These are phyloP conservation scores for Ophiocordyceps robertsii DNA, from an alignment of 2,329 filamentous ascomycete genomes.

Conservation along the genomic window DNA sequence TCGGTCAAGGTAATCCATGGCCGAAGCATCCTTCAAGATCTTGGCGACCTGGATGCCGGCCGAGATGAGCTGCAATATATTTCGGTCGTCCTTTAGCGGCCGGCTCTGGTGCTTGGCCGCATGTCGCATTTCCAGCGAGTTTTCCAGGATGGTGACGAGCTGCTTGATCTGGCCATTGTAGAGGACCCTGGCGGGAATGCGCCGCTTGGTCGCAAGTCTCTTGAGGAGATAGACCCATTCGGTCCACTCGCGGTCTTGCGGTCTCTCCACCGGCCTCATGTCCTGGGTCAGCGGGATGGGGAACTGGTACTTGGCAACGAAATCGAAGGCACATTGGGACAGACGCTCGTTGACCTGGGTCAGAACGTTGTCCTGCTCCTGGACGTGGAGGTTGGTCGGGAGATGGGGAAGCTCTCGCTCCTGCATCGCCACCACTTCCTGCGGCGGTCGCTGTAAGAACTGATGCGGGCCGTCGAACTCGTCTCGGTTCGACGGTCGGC, in stretches of 20 bases:
- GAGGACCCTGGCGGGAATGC: slow-evolving; percentile 70
- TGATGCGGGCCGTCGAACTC: slow-evolving; percentile 85
- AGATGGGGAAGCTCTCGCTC: slow-evolving; percentile 71
- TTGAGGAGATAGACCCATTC: slow-evolving; percentile 87
- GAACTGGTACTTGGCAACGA: slow-evolving; percentile 84
- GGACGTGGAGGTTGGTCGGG: slow-evolving; percentile 67
- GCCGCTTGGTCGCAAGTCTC: slow-evolving; percentile 70
- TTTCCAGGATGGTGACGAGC: slow-evolving; percentile 77
- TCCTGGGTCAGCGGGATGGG: slow-evolving; percentile 74
- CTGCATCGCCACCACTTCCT: slow-evolving; percentile 59
- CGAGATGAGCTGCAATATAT: slow-evolving; percentile 76
- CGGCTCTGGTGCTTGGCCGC: slow-evolving; percentile 72
- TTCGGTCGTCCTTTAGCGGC: slow-evolving; percentile 76
- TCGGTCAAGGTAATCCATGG: slow-evolving; percentile 70
- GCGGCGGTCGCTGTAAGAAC: slow-evolving; percentile 59
- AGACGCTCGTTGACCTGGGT: slow-evolving; percentile 72
- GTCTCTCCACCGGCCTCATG: slow-evolving; percentile 61
- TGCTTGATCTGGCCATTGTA: slow-evolving; percentile 90
- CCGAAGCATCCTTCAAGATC: slow-evolving; percentile 70
- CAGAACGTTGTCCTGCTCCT: slow-evolving; percentile 74
- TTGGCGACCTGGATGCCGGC: slow-evolving; percentile 80
- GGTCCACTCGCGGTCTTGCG: slow-evolving; percentile 75
- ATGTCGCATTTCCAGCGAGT: slow-evolving; percentile 78
- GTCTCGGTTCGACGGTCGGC: slow-evolving; percentile 68
- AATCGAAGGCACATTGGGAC: slow-evolving; percentile 78